phyloP scores from a whole-genome alignment of 805 yeast species.

The Wickerhamiella allomyrinae region DNA sequence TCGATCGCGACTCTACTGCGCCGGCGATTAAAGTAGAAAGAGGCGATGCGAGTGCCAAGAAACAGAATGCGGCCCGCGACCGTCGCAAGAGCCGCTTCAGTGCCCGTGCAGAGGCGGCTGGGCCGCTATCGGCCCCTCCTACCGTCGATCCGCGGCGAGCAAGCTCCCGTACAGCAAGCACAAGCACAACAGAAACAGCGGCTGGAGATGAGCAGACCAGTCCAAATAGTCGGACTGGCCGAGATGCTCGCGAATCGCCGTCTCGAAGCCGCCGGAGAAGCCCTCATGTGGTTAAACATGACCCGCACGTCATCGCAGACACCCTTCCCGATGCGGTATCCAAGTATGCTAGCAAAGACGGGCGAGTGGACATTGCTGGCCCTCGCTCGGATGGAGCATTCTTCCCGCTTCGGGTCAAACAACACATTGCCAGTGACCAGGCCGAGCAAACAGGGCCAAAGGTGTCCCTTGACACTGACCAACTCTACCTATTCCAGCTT shows the following conservation, averaged over 20 bases:
- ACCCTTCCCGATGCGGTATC: not conserved
- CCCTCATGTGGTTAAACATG: no score
- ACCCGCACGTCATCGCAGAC: no score
- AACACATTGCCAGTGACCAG: not conserved
- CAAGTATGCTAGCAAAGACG: conserved; percentile 3
- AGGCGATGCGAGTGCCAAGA: conserved; percentile 19
- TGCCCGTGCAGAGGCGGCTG: conserved; percentile 21
- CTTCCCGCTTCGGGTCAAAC: conserved; percentile 13
- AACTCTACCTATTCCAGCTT: conserved; percentile 32
- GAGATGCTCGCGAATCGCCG: no score
- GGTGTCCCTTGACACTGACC: conserved; percentile 14
- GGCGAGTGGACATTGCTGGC: conserved; percentile 10
- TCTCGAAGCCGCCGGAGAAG: no score
- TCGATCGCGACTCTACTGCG: conserved; percentile 68
- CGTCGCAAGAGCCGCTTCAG: conserved; percentile 14
- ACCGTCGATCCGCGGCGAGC: conserved; percentile 11
- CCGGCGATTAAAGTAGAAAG: conserved; percentile 33
- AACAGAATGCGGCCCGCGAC: conserved; percentile 3
- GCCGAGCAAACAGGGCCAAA: not conserved
- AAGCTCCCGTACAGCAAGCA: no score
- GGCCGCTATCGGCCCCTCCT: conserved; percentile 25
- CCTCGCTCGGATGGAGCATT: conserved; percentile 5
- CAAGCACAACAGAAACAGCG: no score
- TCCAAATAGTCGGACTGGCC: no score
- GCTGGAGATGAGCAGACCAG: no score